Evolutionary conservation across 345 rosid genomes (phyloP).

Genomic region (Rhodamnia rubescens): DNA sequence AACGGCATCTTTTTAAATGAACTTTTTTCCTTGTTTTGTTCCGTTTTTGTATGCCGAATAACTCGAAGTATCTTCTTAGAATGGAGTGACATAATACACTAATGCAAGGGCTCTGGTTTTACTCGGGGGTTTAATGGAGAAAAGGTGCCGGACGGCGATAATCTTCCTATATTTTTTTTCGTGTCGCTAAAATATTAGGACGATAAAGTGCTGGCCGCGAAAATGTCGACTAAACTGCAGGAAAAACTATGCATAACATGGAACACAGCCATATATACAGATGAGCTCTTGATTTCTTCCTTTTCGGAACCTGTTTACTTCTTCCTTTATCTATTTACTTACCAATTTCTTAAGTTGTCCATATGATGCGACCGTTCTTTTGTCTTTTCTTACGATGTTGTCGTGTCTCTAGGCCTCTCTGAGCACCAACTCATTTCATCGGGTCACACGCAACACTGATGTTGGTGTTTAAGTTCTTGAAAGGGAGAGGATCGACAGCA

Average conservation of each 20-base stretch:
- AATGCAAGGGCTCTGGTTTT: neutral
- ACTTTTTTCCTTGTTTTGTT: neutral
- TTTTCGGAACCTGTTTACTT: neutral
- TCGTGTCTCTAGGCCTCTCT: neutral
- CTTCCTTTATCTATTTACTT: neutral
- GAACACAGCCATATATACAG: neutral
- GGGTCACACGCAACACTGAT: neutral
- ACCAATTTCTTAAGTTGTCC: neutral
- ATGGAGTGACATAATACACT: neutral
- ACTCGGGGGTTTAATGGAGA: neutral
- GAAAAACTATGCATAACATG: neutral
- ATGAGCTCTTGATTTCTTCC: neutral
- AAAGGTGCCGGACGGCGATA: neutral
- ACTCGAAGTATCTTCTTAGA: neutral
- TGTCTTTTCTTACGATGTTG: neutral
- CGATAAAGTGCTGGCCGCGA: neutral
- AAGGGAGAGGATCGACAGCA: neutral
- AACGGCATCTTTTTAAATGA: neutral
- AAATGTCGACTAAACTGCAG: neutral
- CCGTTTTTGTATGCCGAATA: neutral
- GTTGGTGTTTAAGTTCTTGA: neutral
- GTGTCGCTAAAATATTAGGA: neutral
- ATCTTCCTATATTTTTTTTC: neutral
- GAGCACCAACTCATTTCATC: neutral
- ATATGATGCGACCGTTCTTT: neutral